Evolutionary conservation across 2,329 filamentous ascomycete species (phyloP), one percentile per base, ranked within the genome.

Genomic region (Didymella lethalis): DNA sequence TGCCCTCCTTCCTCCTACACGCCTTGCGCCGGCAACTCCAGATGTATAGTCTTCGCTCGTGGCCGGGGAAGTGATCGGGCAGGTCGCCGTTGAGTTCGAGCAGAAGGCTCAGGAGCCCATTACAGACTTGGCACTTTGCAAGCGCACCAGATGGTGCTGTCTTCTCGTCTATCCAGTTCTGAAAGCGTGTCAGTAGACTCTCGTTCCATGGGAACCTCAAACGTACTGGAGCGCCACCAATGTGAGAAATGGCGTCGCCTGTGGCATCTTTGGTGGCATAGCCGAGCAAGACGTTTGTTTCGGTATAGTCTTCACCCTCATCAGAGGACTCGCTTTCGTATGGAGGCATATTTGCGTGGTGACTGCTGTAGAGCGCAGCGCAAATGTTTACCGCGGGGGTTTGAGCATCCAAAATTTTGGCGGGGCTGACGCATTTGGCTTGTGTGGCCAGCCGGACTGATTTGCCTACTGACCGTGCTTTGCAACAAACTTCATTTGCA

Each of bases 81-180:
- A 98, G 84, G 74, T 97, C 93, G 69, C 88, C 93, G 77, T 99
- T 92, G 28, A 99, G 85, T 77, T 99, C 93, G 46, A 99, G 85
- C 3, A 99, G 85, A 11, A 98, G 84, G 1, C 87, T 88, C 86
- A 97, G 92, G 51, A 92, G 79, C 51, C 88, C 86, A 66, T 92
- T 91, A 86, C 95, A 99, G 65, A 91, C 85, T 78, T 91, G 92
- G 82, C 95, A 99, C 78, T 88, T 90, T 23, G 91, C 92, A 10
- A 96, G 84, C 0, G 88, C 82, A 25, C 90, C 90, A 1, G 91
- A 90, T 7, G 94, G 91, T 4, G 90, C 83, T 40, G 84, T 86
- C 52, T 83, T 80, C n/a, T 84, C 78, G 67, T 93, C 89, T 36
- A 97, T 82, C 95, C 95, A 99, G 77, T 89, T 88, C 94, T 78